Conservation (phyloP, 2,329 filamentous ascomycete species). For the Colletotrichum agaves region DNA sequence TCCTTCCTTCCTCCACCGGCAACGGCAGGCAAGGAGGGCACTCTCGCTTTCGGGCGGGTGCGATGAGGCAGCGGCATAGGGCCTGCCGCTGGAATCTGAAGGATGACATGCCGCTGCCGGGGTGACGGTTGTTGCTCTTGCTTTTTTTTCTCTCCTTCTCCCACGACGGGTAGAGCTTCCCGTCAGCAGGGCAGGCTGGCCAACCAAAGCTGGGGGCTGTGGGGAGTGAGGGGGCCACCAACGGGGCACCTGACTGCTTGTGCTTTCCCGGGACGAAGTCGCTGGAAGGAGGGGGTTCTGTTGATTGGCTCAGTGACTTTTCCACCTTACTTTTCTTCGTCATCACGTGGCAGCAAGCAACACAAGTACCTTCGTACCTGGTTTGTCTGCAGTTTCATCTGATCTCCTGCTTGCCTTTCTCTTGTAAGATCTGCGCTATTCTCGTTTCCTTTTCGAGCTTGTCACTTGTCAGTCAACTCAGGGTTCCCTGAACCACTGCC, state of each 20-base stretch:
- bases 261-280: constrained; percentile 13
- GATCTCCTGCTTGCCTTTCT: not conserved
- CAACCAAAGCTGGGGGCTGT: constrained; percentile 5
- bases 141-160: not conserved
- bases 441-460: not conserved
- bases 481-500: not conserved
- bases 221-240: not conserved
- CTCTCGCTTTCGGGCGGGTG: not conserved
- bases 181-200: not conserved
- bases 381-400: not conserved
- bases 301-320: constrained; percentile 2
- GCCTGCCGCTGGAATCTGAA: not conserved
- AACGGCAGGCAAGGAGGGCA: not conserved
- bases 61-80: not conserved
- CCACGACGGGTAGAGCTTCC: not conserved
- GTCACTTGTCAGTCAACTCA: constrained; percentile 7
- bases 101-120: constrained; percentile 36
- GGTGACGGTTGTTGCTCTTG: constrained; percentile 20
- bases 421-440: too few relatives aligned
- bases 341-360: too few relatives aligned
- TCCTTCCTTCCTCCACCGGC: constrained; percentile 8
- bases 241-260: constrained; percentile 4
- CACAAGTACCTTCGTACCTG: too few relatives aligned
- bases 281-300: constrained; percentile 14
- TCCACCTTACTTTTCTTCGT: too few relatives aligned